These are phyloP conservation scores for Euphrasia arctica DNA, from an alignment of 305 asterid species.

Conservation along the genomic window DNA sequence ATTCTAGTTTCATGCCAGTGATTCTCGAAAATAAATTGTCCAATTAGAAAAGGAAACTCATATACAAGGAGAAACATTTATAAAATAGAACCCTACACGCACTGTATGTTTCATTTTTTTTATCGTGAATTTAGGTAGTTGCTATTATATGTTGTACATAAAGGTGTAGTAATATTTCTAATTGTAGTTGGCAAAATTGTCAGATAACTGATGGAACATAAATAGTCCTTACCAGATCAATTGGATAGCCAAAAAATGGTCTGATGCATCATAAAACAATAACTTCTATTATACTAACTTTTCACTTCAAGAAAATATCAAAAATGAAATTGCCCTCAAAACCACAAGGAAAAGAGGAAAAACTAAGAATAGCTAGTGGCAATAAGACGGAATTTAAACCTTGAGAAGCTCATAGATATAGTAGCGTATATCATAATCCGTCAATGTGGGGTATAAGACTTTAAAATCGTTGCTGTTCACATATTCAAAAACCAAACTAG, in stretches of 20 bases:
- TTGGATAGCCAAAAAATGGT: neutral
- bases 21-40: conserved; percentile 1
- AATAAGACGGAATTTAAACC: neutral
- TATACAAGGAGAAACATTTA: conserved; percentile 18
- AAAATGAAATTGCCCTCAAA: neutral
- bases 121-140: conserved; percentile 2
- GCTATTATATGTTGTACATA: conserved; percentile 5
- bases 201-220: conserved; percentile 13
- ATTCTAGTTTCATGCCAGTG: conserved; percentile 14
- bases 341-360: neutral
- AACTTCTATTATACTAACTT: neutral
- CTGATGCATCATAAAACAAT: neutral
- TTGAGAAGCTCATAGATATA: conserved; percentile 7
- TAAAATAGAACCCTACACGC: conserved; percentile 12
- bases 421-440: conserved; percentile 12
- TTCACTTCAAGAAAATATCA: neutral
- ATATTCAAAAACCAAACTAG: conserved; percentile 14
- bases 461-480: conserved; percentile 11
- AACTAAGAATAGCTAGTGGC: neutral
- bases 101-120: conserved; percentile 17
- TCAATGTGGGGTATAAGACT: conserved; percentile 9
- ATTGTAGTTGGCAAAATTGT: neutral
- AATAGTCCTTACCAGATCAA: conserved; percentile 9
- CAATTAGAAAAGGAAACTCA: conserved; percentile 1
- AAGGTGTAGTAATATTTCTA: conserved; percentile 8